Evolutionary conservation across 768 basidiomycete species (phyloP), one percentile per base, ranked within the genome.

Genomic region (Pleurotus pulmonarius): DNA sequence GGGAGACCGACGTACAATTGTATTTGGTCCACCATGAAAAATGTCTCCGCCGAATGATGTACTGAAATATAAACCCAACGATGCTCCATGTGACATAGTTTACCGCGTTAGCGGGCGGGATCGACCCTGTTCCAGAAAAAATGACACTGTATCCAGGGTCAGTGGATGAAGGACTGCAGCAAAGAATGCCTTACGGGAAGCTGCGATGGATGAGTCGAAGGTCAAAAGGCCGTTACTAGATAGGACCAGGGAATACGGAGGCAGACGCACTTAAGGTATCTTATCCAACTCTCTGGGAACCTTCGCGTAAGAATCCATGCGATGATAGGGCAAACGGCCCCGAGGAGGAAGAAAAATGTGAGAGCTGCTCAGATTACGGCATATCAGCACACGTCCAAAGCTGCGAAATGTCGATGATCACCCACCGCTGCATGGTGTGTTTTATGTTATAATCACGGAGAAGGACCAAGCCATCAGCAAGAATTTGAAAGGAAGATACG

Each of bases 311-410:
- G 62, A 56, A 83, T 58, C 64, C 80, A 91, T 34, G 80, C 75
- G 46, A 80, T 55, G 55, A 80, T 29, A 0, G 91, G 91, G 49
- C 80, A 77, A 46, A 85, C 8, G 48, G 84, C 78, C 13, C 92
- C 92, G 54, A 88, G 64, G 56, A 91, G 79, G 87, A 94, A 94
- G 74, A 90, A 92, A 66, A 83, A 84, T 3, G 79, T 64, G 65
- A 54, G 16, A 91, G 76, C 12, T 43, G 73, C 72, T 73, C 37
- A 11, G 55, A 41, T 48, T 24, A 55, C 20, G 67, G 66, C 61
- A 45, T 47, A 22, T 49, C 43, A 47, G 38, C 34, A 22, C 53
- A 51, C 39, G n/a, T 12, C 44, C 51, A 6, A 18, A 29, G 2
- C 22, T 38, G 20, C 13, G 16, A 49, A 38, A 8, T 26, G 15